A percentile compares a stretch with the other conserved stretches of the same genome.
phyloP scores from a whole-genome alignment of 805 yeast genomes.

The Cyberlindnera mycetangii region DNA sequence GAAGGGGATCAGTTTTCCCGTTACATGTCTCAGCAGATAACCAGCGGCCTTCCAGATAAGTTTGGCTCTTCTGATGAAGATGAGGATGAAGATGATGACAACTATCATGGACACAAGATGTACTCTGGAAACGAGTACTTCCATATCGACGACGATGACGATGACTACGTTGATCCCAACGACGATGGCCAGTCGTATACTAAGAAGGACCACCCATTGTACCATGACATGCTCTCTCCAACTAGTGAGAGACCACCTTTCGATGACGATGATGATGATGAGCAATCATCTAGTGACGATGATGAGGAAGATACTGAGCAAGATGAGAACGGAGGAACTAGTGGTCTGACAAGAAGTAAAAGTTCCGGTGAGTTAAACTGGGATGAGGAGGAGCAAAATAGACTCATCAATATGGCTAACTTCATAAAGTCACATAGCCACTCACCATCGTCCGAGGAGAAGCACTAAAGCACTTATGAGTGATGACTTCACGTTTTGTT shows the following conservation, averaged over 20 bases:
- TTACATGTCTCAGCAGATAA: constrained; percentile 74
- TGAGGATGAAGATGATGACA: constrained; percentile 30
- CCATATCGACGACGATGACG: constrained; percentile 44
- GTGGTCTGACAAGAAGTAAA: constrained; percentile 33
- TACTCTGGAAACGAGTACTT: constrained; percentile 14
- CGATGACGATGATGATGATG: constrained; percentile 24
- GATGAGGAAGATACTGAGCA: constrained; percentile 30
- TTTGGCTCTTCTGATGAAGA: constrained; percentile 54
- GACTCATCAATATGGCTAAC: constrained; percentile 31
- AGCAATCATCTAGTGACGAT: constrained; percentile 23
- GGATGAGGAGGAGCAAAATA: constrained; percentile 32
- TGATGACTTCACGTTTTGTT: constrained; percentile 1
- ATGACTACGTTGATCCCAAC: constrained; percentile 75
- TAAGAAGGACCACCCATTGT: constrained; percentile 57
- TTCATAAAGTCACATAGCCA: constrained; percentile 26
- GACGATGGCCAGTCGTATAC: constrained; percentile 78
- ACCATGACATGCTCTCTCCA: constrained; percentile 35
- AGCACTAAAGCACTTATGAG: constrained; percentile 8
- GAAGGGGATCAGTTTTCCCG: constrained; percentile 33
- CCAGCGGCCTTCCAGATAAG: constrained; percentile 53
- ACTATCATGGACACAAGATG: constrained; percentile 9
- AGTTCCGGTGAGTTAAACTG: constrained; percentile 36
- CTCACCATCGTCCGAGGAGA: constrained; percentile 2
- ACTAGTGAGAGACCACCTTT: constrained; percentile 23
- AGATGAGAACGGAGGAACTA: constrained; percentile 31